Base-by-base conservation (phyloP, 371 early-diverging fungal genomes). In the Mucor racemosus region DNA sequence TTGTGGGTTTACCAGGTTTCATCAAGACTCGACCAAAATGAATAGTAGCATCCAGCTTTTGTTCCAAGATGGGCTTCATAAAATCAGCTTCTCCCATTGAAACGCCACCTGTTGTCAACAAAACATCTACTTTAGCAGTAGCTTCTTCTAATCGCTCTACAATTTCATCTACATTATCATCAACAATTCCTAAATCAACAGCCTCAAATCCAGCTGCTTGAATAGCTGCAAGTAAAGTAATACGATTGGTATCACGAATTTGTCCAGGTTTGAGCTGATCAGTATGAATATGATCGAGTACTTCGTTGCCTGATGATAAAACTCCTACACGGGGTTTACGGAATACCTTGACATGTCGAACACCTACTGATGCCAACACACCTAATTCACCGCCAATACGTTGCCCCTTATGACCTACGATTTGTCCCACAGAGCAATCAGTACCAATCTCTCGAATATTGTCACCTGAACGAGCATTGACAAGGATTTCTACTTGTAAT, bases 41-140 rank as follows among this genome's bases (percentile, higher is more conserved):
- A 33, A 96, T 86, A 0, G 72, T 84, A 5, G 93, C 97, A 5
- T 85, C 86, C 14, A 95, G 66, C 17, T 83, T 84, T 58, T 89
- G 88, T 66, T 94, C 94, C 11, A 96, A 72, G 0, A 93, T 90
- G 2, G 94, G 90, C 65, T 96, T 96, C 66, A 97, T 81, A 44
- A 92, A 85, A 77, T 97, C 98, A 42, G 89, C 84, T 77, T 97
- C 96, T 31, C 97, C 97, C 98, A 97, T 97, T 1, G 95, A 94
- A 0, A 96, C 97, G 3, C 96, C 98, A 33, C 98, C 98, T 0
- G 96, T 94, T 3, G 94, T 92, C 21, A 96, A 86, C 1, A 97
- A 60, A 0, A 95, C 94, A 67, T 96, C 92, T 9, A 88, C 86
- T 19, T 85, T 67, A 1, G 75, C 69, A n/a, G 92, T 66, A 1